A percentile compares a stretch with the other conserved stretches of the same genome.
Conservation (phyloP, 352 stramenopile genomes). For the Phytophthora nicotianae region DNA sequence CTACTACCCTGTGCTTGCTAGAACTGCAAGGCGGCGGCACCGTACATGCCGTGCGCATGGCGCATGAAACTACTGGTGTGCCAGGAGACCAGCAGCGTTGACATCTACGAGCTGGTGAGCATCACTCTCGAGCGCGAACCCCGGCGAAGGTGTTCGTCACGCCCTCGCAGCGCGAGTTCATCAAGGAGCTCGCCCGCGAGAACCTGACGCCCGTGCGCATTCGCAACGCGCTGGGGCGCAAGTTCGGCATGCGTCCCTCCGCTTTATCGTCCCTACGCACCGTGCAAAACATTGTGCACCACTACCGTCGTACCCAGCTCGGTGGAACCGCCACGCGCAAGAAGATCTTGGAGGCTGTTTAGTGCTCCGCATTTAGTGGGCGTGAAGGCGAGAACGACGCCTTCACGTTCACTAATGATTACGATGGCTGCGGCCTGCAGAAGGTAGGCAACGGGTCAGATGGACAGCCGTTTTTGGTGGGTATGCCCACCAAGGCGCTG, state of each 20-base stretch:
- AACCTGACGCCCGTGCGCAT: background rate
- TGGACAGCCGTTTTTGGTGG: background rate
- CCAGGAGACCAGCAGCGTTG: background rate
- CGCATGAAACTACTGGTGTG: background rate
- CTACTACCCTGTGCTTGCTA: background rate
- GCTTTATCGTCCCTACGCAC: background rate
- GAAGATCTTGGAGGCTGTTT: background rate
- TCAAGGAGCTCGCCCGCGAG: background rate
- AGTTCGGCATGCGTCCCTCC: background rate
- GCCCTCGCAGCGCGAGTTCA: background rate
- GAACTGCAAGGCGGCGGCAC: background rate
- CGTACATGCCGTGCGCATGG: background rate
- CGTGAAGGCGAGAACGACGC: background rate
- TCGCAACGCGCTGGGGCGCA: background rate
- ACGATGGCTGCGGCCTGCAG: background rate
- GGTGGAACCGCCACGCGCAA: background rate
- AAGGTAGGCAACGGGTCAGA: background rate
- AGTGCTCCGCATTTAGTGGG: background rate
- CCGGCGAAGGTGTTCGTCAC: background rate
- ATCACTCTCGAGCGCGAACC: background rate
- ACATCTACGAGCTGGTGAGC: background rate
- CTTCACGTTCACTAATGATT: background rate
- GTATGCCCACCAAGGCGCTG: background rate
- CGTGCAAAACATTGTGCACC: background rate
- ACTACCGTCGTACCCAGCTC: background rate